phyloP scores from a whole-genome alignment of 768 basidiomycete genomes.

The Exidia glandulosa region DNA sequence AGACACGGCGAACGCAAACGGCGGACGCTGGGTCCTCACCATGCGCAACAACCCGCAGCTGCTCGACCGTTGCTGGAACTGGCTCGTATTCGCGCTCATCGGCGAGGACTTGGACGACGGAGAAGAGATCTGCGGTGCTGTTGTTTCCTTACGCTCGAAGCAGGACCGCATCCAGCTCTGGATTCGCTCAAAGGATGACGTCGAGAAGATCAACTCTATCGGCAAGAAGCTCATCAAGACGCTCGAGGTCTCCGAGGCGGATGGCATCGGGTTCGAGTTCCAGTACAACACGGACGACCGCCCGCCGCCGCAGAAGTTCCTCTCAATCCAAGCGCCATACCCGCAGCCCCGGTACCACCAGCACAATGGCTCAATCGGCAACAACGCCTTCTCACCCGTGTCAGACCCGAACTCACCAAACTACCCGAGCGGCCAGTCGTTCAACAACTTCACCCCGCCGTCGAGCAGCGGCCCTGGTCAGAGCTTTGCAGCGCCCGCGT shows the following conservation, averaged over 20 bases:
- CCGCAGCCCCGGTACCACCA: conserved; percentile 37
- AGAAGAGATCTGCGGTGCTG: conserved; percentile 58
- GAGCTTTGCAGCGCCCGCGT: not conserved
- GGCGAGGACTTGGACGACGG: conserved; percentile 63
- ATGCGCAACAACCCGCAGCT: conserved; percentile 75
- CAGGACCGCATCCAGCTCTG: conserved; percentile 88
- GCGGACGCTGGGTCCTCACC: conserved; percentile 92
- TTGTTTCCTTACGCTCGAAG: conserved; percentile 77
- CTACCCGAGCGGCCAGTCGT: not conserved
- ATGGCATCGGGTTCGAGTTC: conserved; percentile 81
- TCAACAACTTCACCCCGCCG: not conserved
- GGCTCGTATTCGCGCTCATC: conserved; percentile 84
- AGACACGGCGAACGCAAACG: conserved; percentile 81
- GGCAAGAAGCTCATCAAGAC: conserved; percentile 75
- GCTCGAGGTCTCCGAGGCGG: conserved; percentile 73
- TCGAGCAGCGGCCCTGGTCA: not conserved
- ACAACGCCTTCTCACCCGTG: not conserved
- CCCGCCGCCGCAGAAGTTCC: conserved; percentile 70
- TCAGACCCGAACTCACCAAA: not conserved
- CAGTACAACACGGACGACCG: conserved; percentile 85
- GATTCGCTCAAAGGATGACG: conserved; percentile 78
- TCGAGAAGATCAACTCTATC: conserved; percentile 73
- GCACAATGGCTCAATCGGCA: not conserved
- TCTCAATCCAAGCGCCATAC: conserved; percentile 56
- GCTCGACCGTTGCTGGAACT: conserved; percentile 82